phyloP scores from a whole-genome alignment of 176 grass and related monocot genomes.

The Otatea glauca region DNA sequence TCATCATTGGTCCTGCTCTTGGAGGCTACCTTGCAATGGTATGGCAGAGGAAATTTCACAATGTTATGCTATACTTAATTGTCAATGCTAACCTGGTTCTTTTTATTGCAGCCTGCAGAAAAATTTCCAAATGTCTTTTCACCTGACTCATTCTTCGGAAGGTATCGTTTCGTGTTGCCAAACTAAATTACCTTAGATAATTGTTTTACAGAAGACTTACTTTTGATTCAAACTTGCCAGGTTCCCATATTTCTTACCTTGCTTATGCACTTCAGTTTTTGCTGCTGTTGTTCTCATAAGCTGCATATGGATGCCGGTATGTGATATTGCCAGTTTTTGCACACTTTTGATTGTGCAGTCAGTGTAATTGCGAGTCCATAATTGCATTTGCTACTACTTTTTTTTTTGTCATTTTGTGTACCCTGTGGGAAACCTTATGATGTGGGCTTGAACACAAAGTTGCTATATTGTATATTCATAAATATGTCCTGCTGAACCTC shows the following conservation, averaged over 20 bases:
- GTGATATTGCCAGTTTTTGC: neutral
- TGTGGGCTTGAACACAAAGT: neutral
- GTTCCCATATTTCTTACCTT: conserved; percentile 87
- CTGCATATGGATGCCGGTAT: conserved; percentile 83
- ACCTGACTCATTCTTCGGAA: conserved; percentile 66
- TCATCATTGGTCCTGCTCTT: conserved; percentile 95
- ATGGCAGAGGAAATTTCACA: conserved; percentile 3
- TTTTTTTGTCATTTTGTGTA: neutral
- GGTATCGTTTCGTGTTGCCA: conserved; percentile 43
- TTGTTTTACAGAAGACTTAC: conserved; percentile 27
- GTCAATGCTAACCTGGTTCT: conserved; percentile 2
- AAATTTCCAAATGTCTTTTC: conserved; percentile 86
- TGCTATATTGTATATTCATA: neutral
- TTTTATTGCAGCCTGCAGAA: conserved; percentile 71
- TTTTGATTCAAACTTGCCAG: conserved; percentile 40
- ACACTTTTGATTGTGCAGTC: neutral
- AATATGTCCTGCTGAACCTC: neutral
- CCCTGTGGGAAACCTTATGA: neutral
- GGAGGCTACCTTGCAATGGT: conserved; percentile 89
- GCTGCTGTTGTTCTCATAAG: conserved; percentile 66
- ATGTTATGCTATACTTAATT: neutral
- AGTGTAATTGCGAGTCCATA: conserved; percentile 6
- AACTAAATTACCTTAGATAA: conserved; percentile 17
- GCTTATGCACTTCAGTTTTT: conserved; percentile 66
- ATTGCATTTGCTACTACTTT: neutral